Evolutionary conservation across 1,139 yeast species (phyloP), one percentile per base, ranked within the genome.

Genomic region (Sugiyamaella japonica): DNA sequence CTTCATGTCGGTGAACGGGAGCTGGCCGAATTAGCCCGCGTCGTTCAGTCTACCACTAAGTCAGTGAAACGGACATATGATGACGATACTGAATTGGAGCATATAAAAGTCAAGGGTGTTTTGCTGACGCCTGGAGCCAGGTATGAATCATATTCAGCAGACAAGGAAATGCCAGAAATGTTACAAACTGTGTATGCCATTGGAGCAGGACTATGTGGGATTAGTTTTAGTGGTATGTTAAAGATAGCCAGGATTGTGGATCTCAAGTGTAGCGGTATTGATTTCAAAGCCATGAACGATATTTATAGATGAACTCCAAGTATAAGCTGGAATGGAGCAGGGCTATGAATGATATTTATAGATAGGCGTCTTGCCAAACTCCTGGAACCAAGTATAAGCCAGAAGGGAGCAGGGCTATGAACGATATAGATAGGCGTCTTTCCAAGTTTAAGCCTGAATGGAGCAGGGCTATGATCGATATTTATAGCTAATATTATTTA

Each of bases 111-210:
- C 6, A 37, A 23, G n/a, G 59, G 49, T 13, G n/a, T 28, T 9
- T 44, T 48, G 2, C 42, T 58, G 25, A 50, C 55, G 12, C 61
- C 61, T 7, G 65, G 65, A 16, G 54, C 61, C 7, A 40, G 62
- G 38, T 60, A 56, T 43, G 43, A 50, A 16, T 39, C 56, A n/a
- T 56, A 56, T 38, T 13, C 16, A 17, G n/a, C 8, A 4, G 42
- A 20, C 3, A 12, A 28, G 10, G 20, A 49, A 9, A 16, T 37
- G 12, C 43, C 53, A n/a, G 8, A n/a, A 5, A 32, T 49, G 25
- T 10, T 49, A 32, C 10, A 41, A 12, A 41, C 13, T 10, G 10
- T 49, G 4, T 49, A 42, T 34, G 12, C 29, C 1, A 31, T 43
- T 15, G 53, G 37, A 8, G 39, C 48, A 7, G 36, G 34, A 12